Base-by-base conservation (phyloP, 495 filamentous ascomycete genomes). In the Rostrohypoxylon terebratum region DNA sequence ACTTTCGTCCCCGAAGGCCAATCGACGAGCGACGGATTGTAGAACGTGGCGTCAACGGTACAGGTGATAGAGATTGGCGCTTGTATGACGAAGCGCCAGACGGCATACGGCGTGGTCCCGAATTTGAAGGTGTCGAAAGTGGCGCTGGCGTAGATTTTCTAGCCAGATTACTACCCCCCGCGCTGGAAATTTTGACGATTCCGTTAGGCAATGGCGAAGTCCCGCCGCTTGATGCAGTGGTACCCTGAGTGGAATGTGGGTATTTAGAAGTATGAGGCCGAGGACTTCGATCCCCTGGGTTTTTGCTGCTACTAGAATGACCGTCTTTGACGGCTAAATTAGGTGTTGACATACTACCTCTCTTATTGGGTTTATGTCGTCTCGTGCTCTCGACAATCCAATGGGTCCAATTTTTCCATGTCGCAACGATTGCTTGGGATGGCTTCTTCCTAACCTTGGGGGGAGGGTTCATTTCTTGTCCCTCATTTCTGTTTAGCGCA, bases 1-100 rank as follows among this genome's bases (percentile, higher is more conserved):
- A 98, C 78, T 97, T 98, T 66, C 96, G 88, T 33, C 96, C 96
- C 44, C 95, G 89, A 18, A 98, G 86, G n/a, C 83, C 83, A 10
- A 72, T 93, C 21, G 87, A 87, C 8, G 87, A 88, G 21, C 92
- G 92, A 33, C 94, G 88, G 71, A 94, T 91, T 2, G 92, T 94
- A 21, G 92, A 91, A 38, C 93, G 90, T 1, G 96, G 94, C 4
- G 95, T 98, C 47, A 98, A 80, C 0, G 96, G 96, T 8, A 90
- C 90, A 1, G 96, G 96, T 0, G 96, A 98, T 11, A 96, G 82
- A 2, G 96, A 98, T 71, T 92, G 91, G 2, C 94, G 90, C 80
- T 93, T 91, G 50, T 86, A 87, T 45, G 82, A 85, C 36, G 81
- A 78, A 3, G 87, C 86, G 23, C 85, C 86, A 28, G 85, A 78